Evolutionary conservation across 192 early-diverging fungal species (phyloP).

Genomic region (Linderina pennispora): DNA sequence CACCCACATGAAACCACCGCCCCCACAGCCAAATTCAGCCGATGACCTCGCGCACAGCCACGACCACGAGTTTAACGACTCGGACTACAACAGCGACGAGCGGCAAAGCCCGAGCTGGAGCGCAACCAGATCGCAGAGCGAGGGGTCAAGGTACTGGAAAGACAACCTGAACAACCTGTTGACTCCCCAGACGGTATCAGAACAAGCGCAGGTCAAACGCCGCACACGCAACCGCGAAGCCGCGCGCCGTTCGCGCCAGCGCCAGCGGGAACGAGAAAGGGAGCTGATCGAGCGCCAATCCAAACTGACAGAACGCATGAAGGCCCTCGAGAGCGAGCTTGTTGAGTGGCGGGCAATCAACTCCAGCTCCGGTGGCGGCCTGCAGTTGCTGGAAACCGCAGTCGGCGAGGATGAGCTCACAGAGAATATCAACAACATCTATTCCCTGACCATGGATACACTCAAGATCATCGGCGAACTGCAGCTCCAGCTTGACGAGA

Average conservation of each 20-base stretch:
- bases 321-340: conserved; percentile 19
- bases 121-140: no score
- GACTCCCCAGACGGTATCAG: conserved; percentile 24
- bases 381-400: not conserved
- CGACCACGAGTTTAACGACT: no score
- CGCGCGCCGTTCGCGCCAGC: conserved; percentile 34
- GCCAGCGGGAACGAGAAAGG: conserved; percentile 27
- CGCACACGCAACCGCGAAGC: conserved; percentile 40
- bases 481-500: conserved; percentile 36
- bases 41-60: no score
- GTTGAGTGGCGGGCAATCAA: conserved; percentile 37
- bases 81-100: no score
- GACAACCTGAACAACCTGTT: conserved; percentile 28
- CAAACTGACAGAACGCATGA: conserved; percentile 12
- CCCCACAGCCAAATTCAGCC: no score
- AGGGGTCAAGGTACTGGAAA: conserved; percentile 22
- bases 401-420: conserved; percentile 7
- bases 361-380: not conserved
- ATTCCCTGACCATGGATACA: conserved; percentile 21
- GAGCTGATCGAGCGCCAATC: conserved; percentile 22
- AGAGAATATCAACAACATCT: conserved; percentile 28
- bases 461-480: conserved; percentile 22
- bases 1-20: no score
- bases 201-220: conserved; percentile 26
- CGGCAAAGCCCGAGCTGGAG: no score